Evolutionary conservation across 1,284 basidiomycete species (phyloP).

Genomic region (Tilletia caries): DNA sequence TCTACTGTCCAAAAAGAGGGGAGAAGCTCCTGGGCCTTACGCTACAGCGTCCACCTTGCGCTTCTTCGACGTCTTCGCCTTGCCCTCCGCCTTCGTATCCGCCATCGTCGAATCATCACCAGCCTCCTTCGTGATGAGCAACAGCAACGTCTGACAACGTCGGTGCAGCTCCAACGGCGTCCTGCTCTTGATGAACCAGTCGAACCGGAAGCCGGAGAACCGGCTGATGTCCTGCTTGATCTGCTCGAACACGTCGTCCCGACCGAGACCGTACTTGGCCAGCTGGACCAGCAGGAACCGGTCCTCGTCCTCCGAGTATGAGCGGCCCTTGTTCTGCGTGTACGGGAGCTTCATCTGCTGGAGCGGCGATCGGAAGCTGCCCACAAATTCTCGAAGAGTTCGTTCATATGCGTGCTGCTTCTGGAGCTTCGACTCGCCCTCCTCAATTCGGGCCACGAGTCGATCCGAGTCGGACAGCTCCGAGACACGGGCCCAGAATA

Average conservation of each 20-base stretch:
- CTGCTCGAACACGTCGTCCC: constrained; percentile 87
- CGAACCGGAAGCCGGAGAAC: constrained; percentile 89
- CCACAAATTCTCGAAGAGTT: constrained; percentile 37
- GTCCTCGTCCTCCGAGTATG: constrained; percentile 95
- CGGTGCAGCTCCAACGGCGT: constrained; percentile 85
- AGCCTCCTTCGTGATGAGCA: constrained; percentile 81
- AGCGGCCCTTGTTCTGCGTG: constrained; percentile 66
- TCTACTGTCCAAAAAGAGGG: not conserved
- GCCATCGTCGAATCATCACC: constrained; percentile 58
- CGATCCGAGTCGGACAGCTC: constrained; percentile 61
- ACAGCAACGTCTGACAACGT: constrained; percentile 80
- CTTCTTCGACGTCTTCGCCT: not conserved
- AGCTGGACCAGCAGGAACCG: constrained; percentile 87
- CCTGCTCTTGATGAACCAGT: constrained; percentile 98
- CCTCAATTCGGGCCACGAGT: constrained; percentile 46
- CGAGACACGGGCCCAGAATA: constrained; percentile 86
- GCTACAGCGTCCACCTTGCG: constrained; percentile 7
- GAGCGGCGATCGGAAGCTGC: constrained; percentile 33
- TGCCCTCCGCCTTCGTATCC: constrained; percentile 55
- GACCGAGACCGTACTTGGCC: constrained; percentile 84
- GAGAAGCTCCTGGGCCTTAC: too few relatives aligned
- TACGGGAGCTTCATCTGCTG: constrained; percentile 48
- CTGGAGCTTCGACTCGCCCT: constrained; percentile 45
- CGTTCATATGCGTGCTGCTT: constrained; percentile 43
- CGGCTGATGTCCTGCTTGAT: constrained; percentile 95